Percentiles rank a stretch among this genome's conserved stretches.
phyloP scores from a whole-genome alignment of 2,329 filamentous ascomycete species.

The Monilinia polystroma region DNA sequence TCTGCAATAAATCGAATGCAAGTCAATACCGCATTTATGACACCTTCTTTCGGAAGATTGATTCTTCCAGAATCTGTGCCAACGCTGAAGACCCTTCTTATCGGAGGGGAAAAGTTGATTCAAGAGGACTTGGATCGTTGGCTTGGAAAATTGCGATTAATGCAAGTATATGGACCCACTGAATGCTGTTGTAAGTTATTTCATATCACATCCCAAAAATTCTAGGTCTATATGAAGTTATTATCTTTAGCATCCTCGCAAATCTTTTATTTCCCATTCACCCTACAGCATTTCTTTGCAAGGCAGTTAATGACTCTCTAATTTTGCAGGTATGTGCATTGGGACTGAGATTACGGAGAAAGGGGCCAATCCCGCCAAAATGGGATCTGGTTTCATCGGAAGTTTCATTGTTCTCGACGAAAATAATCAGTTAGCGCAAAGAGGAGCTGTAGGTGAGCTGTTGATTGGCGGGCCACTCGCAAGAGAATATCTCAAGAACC shows the following conservation, averaged over 20 bases:
- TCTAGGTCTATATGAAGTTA: background rate
- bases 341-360: background rate
- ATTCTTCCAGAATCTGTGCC: conserved; percentile 81
- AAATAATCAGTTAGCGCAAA: conserved; percentile 37
- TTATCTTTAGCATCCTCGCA: background rate
- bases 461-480: conserved; percentile 44
- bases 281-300: background rate
- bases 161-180: conserved; percentile 65
- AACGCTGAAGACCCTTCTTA: conserved; percentile 66
- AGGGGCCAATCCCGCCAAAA: background rate
- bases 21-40: conserved; percentile 30
- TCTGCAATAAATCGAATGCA: conserved; percentile 27
- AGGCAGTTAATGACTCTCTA: background rate
- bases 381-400: conserved; percentile 9
- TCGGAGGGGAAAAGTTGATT: conserved; percentile 85
- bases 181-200: conserved; percentile 16
- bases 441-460: conserved; percentile 42
- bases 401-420: conserved; percentile 10
- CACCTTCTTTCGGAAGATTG: conserved; percentile 53
- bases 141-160: conserved; percentile 40
- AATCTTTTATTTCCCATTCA: background rate
- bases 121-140: conserved; percentile 47
- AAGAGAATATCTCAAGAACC: conserved; percentile 44
- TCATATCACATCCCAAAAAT: background rate
- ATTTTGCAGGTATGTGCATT: conserved; percentile 8